Conservation (phyloP, 225 moss, liverwort and hornwort species). For the Pseudisothecium myosuroides region DNA sequence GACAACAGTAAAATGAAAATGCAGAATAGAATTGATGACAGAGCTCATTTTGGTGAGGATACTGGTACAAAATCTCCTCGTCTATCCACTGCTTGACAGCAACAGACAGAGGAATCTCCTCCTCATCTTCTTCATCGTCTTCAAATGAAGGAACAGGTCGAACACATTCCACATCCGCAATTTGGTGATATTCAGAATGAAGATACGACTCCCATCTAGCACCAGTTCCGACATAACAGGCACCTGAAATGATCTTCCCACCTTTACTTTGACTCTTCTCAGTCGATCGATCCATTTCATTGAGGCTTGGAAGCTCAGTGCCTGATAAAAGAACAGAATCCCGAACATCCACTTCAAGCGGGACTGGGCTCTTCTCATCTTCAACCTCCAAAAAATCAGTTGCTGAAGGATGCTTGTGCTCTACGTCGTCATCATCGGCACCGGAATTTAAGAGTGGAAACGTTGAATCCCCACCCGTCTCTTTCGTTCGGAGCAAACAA, state of each 20-base stretch:
- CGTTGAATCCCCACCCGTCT: neutral
- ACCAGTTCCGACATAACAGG: slow-evolving; percentile 4
- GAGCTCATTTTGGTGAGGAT: slow-evolving; percentile 31
- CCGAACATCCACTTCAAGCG: neutral
- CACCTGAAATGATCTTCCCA: neutral
- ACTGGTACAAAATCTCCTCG: slow-evolving; percentile 87
- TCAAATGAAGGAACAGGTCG: slow-evolving; percentile 6
- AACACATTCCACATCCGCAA: slow-evolving; percentile 7
- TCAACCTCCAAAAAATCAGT: slow-evolving; percentile 1
- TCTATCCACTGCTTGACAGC: slow-evolving; percentile 77
- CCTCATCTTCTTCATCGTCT: slow-evolving; percentile 38
- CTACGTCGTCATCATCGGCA: neutral
- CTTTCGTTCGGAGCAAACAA: neutral
- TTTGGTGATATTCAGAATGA: slow-evolving; percentile 14
- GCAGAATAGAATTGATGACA: neutral
- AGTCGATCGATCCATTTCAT: slow-evolving; percentile 2
- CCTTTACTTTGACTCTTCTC: neutral
- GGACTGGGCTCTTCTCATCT: neutral
- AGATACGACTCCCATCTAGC: slow-evolving; percentile 58
- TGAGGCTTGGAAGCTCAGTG: neutral
- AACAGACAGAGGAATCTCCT: slow-evolving; percentile 76
- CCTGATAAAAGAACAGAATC: neutral
- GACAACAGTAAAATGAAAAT: neutral
- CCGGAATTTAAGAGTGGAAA: neutral
- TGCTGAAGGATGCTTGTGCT: neutral